A percentile compares a stretch with the other conserved stretches of the same genome.
These are phyloP conservation scores for Lactuca saligna DNA, from an alignment of 129 eudicot genomes.

Conservation along the genomic window DNA sequence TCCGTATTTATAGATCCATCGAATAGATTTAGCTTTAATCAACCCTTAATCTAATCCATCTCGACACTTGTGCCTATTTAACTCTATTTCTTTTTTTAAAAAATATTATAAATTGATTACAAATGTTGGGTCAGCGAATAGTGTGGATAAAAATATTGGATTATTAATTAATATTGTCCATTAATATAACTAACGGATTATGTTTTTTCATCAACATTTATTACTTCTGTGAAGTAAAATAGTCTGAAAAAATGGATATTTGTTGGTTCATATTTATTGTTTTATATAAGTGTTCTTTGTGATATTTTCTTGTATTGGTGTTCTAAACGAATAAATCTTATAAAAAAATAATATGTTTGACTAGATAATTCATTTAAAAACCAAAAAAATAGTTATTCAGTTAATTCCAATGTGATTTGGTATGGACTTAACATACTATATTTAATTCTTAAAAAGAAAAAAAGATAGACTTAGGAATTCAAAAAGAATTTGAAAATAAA, in stretches of 20 bases:
- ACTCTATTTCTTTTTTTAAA: neutral
- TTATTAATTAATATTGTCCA: constrained; percentile 11
- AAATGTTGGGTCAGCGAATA: constrained; percentile 29
- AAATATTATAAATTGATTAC: constrained; percentile 1
- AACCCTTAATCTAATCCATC: constrained; percentile 5
- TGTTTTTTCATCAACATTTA: neutral
- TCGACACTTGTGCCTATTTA: constrained; percentile 22
- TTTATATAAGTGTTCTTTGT: neutral
- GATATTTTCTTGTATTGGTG: neutral
- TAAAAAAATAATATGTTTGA: neutral
- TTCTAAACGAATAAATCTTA: neutral
- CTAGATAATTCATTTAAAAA: neutral
- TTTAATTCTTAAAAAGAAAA: too few species aligned
- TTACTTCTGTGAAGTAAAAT: neutral
- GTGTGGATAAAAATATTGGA: neutral
- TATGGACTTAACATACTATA: too few species aligned
- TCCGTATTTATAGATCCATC: constrained; percentile 33
- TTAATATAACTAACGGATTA: constrained; percentile 10
- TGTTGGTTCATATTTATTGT: neutral
- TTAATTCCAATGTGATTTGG: too few species aligned
- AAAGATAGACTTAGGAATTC: too few species aligned
- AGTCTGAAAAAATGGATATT: neutral
- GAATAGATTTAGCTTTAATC: neutral
- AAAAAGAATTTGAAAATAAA: too few species aligned
- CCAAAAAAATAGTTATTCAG: neutral